Evolutionary conservation across 805 yeast genomes (phyloP), one percentile per base, ranked within the genome.

Genomic region (Kurtzmaniella cleridarum): DNA sequence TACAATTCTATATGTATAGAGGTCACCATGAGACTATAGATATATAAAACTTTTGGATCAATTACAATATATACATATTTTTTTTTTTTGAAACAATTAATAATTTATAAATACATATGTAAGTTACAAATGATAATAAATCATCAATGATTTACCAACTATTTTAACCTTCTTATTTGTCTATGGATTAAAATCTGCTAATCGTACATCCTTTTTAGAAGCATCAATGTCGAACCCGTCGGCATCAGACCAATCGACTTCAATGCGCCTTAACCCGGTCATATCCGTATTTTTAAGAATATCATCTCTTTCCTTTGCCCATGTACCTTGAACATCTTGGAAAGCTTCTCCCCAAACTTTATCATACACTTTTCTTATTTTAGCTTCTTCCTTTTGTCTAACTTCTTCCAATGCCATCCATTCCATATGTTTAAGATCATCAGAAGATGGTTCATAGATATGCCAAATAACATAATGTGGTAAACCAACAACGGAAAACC

Each of bases 401-500:
- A 74, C 68, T 55, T 84, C 93, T 60, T 84, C 91, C 54, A 80
- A 74, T 1, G 89, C 91, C 84, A 84, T 78, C 90, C 90, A 83
- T 53, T 82, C 90, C 90, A 84, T 83, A 53, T 72, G 77, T 42
- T 69, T 75, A 60, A 90, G 71, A 68, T 91, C 98, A 60, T 90
- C 97, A 18, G 82, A 78, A 14, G 95, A 84, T 18, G 98, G 98
- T 68, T 91, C 98, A 62, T 91, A 91, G 47, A 87, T 82, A 60
- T 89, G 96, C 98, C 98, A 91, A 40, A 91, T 84, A 27, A 88
- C 95, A 59, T 91, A 91, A 64, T 91, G 96, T 10, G 96, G 95
- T 50, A 91, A 71, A 0, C 98, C 98, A 44, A 82, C 74, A 17
- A 91, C 97, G 17, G 81, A 71, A 58, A 76, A 86, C 3, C 91